These are phyloP conservation scores for Termitomyces sp. DNA, from an alignment of 768 basidiomycete species.

Conservation along the genomic window DNA sequence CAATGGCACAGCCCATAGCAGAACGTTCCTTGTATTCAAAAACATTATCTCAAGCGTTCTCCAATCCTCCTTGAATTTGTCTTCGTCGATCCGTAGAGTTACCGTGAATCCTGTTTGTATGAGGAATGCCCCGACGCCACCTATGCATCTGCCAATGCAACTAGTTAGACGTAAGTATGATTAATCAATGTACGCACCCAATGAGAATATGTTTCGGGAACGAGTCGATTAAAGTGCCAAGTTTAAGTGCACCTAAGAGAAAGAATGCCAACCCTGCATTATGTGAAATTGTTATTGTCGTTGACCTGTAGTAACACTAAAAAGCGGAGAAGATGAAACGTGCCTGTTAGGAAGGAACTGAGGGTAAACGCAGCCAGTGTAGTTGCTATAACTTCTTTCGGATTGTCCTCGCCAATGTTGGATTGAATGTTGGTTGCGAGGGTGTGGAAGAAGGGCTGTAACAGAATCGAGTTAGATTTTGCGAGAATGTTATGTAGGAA, in stretches of 20 bases:
- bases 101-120: constrained; percentile 88
- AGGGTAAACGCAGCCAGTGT: constrained; percentile 87
- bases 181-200: constrained; percentile 39
- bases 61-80: constrained; percentile 52
- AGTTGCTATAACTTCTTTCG: constrained; percentile 76
- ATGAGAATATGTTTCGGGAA: constrained; percentile 99
- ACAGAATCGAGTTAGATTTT: background rate
- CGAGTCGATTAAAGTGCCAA: constrained; percentile 87
- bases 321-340: constrained; percentile 12
- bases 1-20: constrained; percentile 79
- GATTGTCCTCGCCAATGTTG: constrained; percentile 68
- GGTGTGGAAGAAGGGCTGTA: constrained; percentile 92
- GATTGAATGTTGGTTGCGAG: constrained; percentile 71
- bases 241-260: constrained; percentile 72
- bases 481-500: background rate
- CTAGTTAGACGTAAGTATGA: too few species aligned
- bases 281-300: background rate
- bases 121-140: constrained; percentile 91
- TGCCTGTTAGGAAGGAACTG: constrained; percentile 85
- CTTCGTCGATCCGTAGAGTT: constrained; percentile 74
- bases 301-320: background rate
- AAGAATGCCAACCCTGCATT: constrained; percentile 70
- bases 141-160: constrained; percentile 61
- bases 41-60: constrained; percentile 67
- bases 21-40: constrained; percentile 53